Base-by-base conservation (phyloP, 192 early-diverging fungal genomes). In the Rhizoclosmatium globosum region DNA sequence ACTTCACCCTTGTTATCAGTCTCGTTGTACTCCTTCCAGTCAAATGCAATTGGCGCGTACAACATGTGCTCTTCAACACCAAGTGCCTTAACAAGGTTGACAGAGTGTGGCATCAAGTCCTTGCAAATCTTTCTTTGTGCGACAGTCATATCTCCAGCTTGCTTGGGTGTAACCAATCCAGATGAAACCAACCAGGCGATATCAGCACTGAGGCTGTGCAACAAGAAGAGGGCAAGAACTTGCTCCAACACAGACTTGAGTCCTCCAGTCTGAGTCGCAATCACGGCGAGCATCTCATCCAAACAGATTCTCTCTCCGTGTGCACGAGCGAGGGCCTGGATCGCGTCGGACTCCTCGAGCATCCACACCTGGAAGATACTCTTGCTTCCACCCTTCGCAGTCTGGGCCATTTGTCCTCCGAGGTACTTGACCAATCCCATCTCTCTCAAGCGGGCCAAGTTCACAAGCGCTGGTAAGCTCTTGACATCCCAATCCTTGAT, bases 301-400 rank as follows among this genome's bases (percentile, higher is more conserved):
- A 92, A 79, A 71, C 77, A 83, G 38, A 92, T 85, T 43, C 92
- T 84, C 71, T 93, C 91, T 56, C 93, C 93, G 69, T 86, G 90
- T 38, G 93, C 87, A 48, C 87, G 82, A 39, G 92, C 90, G 6
- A 89, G 74, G 17, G 87, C 86, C 80, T 94, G 93, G 68, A 94
- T 91, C 0, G 82, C 80, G 59, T 94, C 92, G 31, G 89, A 91
- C 79, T 94, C 90, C 78, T 92, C 86, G 60, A 81, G 79, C 93
- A 94, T 94, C 93, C 93, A 94, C 38, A 92, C 89, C 53, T 93
- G 90, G 80, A 93, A 94, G 70, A 93, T 64, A 3, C 73, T 56
- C 64, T 84, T 71, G 60, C 60, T 62, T 23, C 60, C 60, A 56
- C 89, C 90, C 67, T 83, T 81, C 88, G 93, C 86, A 42, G 76